Evolutionary conservation across 345 rosid species (phyloP).

Genomic region (Syzygium jambos): DNA sequence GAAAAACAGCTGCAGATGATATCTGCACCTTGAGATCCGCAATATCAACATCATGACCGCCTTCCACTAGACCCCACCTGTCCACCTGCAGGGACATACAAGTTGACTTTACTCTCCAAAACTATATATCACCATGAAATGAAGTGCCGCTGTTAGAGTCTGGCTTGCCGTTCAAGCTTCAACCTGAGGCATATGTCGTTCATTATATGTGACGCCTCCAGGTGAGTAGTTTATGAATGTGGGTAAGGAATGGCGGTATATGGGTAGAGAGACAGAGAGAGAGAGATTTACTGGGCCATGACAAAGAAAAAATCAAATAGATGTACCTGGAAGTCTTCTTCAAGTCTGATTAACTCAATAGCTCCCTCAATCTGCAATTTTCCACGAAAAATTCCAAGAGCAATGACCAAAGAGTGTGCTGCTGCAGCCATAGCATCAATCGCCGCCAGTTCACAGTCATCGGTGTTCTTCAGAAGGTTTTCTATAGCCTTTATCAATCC

Average conservation of each 20-base stretch:
- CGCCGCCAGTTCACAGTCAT: conserved; percentile 77
- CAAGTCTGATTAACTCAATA: conserved; percentile 76
- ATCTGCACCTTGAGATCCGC: conserved; percentile 94
- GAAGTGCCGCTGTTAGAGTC: neutral
- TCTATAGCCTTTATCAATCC: conserved; percentile 64
- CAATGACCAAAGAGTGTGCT: conserved; percentile 70
- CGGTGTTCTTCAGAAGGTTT: conserved; percentile 45
- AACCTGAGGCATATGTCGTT: neutral
- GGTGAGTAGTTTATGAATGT: neutral
- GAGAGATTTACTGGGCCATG: neutral
- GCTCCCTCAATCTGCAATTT: conserved; percentile 84
- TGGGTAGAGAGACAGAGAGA: neutral
- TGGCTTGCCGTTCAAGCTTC: neutral
- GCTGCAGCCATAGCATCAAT: conserved; percentile 88
- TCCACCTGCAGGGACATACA: conserved; percentile 44
- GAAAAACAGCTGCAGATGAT: conserved; percentile 78
- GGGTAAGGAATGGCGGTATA: neutral
- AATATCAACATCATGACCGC: conserved; percentile 87
- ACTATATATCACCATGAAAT: neutral
- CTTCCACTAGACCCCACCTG: conserved; percentile 96
- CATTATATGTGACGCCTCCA: neutral
- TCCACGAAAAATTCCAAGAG: conserved; percentile 57
- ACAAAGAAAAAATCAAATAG: neutral
- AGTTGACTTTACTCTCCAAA: neutral
- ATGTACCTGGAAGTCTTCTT: conserved; percentile 91